phyloP scores from a whole-genome alignment of 208 protist genomes.

The Phytomonas sp. region DNA sequence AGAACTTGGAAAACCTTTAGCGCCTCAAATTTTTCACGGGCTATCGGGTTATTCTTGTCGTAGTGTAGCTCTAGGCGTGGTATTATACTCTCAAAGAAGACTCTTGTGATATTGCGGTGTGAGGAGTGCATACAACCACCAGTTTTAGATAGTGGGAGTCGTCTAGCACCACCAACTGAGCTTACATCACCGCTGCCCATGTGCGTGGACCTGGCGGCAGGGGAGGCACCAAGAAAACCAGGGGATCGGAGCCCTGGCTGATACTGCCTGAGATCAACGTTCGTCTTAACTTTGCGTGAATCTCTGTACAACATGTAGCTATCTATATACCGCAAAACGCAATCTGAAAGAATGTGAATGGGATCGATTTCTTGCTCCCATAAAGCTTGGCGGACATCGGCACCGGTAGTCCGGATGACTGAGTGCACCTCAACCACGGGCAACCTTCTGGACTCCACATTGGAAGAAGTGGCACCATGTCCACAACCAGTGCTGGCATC shows the following conservation, averaged over 20 bases:
- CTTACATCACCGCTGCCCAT: slow-evolving; percentile 5
- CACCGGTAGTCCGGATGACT: slow-evolving; percentile 62
- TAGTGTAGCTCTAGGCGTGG: slow-evolving; percentile 82
- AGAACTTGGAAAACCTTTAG: slow-evolving; percentile 62
- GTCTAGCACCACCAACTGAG: background rate
- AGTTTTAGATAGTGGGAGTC: background rate
- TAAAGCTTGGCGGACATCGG: slow-evolving; percentile 78
- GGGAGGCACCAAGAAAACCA: slow-evolving; percentile 15
- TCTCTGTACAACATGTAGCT: slow-evolving; percentile 78
- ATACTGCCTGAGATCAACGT: slow-evolving; percentile 14
- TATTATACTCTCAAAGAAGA: slow-evolving; percentile 58
- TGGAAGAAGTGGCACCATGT: background rate
- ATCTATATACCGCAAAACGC: slow-evolving; percentile 72
- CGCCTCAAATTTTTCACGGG: slow-evolving; percentile 74
- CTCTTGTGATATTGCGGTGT: background rate
- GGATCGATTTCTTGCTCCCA: slow-evolving; percentile 74
- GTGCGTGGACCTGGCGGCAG: slow-evolving; percentile 11
- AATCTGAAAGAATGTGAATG: slow-evolving; percentile 42
- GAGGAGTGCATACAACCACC: background rate
- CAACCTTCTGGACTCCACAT: background rate
- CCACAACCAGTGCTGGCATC: background rate
- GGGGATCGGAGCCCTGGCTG: background rate
- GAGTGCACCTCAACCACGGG: slow-evolving; percentile 80
- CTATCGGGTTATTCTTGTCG: slow-evolving; percentile 76
- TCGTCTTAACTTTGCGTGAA: slow-evolving; percentile 47